Conservation (phyloP, 257 asterid species). For the Anisodus acutangulus region DNA sequence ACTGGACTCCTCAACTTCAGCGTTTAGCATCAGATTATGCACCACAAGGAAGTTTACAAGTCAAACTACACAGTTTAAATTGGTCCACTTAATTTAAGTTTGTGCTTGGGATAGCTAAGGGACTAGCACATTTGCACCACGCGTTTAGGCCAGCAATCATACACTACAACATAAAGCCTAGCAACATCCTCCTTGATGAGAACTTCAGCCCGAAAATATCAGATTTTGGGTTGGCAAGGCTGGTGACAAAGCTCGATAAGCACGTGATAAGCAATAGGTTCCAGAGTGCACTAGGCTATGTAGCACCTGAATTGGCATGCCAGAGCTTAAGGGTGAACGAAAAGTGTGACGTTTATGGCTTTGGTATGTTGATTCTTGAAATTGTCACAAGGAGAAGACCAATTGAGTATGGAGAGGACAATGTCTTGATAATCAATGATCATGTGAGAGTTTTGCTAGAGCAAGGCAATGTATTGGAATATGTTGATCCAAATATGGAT, state of each 20-base stretch:
- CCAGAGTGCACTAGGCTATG: slow-evolving; percentile 78
- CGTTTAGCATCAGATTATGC: slow-evolving; percentile 78
- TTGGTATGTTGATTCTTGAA: slow-evolving; percentile 87
- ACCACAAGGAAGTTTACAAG: slow-evolving; percentile 63
- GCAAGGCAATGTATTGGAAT: slow-evolving; percentile 74
- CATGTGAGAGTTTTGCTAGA: slow-evolving; percentile 77
- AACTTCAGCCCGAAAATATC: slow-evolving; percentile 69
- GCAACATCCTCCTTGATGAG: slow-evolving; percentile 80
- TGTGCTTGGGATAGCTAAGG: slow-evolving; percentile 80
- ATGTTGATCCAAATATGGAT: slow-evolving; percentile 77
- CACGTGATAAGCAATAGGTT: slow-evolving; percentile 66
- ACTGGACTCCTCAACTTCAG: slow-evolving; percentile 89
- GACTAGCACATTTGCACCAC: slow-evolving; percentile 85
- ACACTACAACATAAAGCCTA: slow-evolving; percentile 82
- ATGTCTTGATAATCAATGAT: slow-evolving; percentile 75
- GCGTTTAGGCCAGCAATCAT: slow-evolving; percentile 76
- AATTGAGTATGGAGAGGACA: slow-evolving; percentile 86
- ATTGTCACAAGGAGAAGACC: slow-evolving; percentile 76
- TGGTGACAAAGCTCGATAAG: slow-evolving; percentile 63
- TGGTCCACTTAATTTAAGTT: slow-evolving; percentile 78
- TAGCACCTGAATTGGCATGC: slow-evolving; percentile 92
- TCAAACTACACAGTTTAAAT: slow-evolving; percentile 50
- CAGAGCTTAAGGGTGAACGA: slow-evolving; percentile 87
- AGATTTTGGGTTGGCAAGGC: slow-evolving; percentile 77
- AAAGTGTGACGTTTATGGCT: slow-evolving; percentile 87